phyloP scores from a whole-genome alignment of 2,329 filamentous ascomycete species.

The Davidsoniella virescens region DNA sequence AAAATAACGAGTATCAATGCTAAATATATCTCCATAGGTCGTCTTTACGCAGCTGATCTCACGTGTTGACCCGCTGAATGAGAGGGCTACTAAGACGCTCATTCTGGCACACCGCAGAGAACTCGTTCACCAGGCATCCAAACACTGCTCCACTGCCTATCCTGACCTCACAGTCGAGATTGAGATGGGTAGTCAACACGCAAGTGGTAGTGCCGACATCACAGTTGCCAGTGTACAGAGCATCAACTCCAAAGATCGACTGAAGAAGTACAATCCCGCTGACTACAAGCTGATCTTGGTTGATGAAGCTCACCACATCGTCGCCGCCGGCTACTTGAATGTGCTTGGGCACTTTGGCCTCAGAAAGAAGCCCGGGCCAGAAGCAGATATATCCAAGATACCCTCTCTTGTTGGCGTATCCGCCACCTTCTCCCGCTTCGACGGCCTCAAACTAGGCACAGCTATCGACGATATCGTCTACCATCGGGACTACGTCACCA shows the following conservation, averaged over 20 bases:
- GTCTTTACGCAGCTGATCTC: conserved; percentile 93
- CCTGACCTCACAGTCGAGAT: conserved; percentile 70
- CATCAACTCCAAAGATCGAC: conserved; percentile 57
- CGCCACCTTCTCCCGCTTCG: conserved; percentile 61
- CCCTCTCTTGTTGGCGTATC: conserved; percentile 78
- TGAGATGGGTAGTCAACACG: conserved; percentile 70
- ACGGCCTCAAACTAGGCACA: conserved; percentile 64
- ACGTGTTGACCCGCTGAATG: conserved; percentile 42
- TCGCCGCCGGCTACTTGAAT: conserved; percentile 63
- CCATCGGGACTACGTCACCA: conserved; percentile 56
- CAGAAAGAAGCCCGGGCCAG: conserved; percentile 25
- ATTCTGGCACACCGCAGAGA: conserved; percentile 87
- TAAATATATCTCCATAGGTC: conserved; percentile 34
- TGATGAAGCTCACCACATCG: conserved; percentile 94
- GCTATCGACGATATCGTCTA: conserved; percentile 94
- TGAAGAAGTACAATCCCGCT: conserved; percentile 66
- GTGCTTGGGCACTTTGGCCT: conserved; percentile 67
- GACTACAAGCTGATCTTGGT: conserved; percentile 83
- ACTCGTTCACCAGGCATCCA: conserved; percentile 82
- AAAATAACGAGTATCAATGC: not conserved
- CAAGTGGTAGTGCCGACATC: conserved; percentile 73
- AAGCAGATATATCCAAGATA: conserved; percentile 18
- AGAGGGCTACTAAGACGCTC: conserved; percentile 56
- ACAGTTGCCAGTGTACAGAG: conserved; percentile 84
- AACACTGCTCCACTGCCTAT: conserved; percentile 68